Evolutionary conservation across 306 rosid genomes (phyloP), one percentile per base, ranked within the genome.

Genomic region (Medicago ruthenica): DNA sequence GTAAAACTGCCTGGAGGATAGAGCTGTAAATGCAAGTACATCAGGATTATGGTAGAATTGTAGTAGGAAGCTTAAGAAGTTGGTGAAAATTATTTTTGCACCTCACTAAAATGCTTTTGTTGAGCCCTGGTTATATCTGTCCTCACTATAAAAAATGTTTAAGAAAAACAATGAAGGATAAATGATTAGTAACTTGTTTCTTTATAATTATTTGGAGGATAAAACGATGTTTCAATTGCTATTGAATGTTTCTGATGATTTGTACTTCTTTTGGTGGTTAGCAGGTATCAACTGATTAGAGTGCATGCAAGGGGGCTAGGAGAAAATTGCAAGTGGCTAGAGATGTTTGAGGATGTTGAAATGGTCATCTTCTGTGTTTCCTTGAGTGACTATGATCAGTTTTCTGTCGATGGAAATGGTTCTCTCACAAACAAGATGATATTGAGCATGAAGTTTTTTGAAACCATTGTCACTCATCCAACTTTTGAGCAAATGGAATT

Each of bases 281-380:
- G 37, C 83, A 84, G 88, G 83, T 84, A 84, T 74, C 81, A 84
- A 69, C 83, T 84, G 41, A 84, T 84, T 64, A 78, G 88, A 78
- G 83, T 84, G 61, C 83, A 84, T 31, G 67, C 85, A 70, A 84
- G 73, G 82, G 85, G 88, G 14, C 65, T 74, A 0, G 99, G 96
- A 66, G 99, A 96, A 87, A 92, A 92, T 86, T 96, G 93, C 86
- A 96, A 96, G 87, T 96, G 99, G 99, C 86, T 96, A 50, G 98
- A 92, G 87, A 96, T 96, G 99, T 92, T 96, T 82, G 99, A 96
- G 81, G 99, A 92, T 80, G 89, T 92, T 74, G 97, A 96, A 74
- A 88, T 92, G 86, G 92, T 90, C 76, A 86, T 89, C 47, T 92
- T 96, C 86, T 92, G 99, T 63, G 97, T 96, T 71, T 69, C 98